A percentile compares a stretch with the other conserved stretches of the same genome.
Evolutionary conservation across 768 basidiomycete species (phyloP).

Genomic region (Paxillus ammoniavirescens): DNA sequence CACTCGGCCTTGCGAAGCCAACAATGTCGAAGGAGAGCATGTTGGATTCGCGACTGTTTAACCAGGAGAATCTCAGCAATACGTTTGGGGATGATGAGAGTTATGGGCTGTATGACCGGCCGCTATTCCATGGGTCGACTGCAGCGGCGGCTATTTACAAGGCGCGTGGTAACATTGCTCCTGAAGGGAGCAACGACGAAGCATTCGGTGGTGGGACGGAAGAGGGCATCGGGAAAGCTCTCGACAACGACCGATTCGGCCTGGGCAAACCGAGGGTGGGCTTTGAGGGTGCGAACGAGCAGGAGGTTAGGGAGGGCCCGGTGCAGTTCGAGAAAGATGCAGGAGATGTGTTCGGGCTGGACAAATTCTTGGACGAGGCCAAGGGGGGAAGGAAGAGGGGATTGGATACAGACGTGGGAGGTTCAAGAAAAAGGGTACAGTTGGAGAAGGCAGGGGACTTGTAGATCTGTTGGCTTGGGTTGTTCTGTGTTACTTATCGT

Average conservation of each 20-base stretch:
- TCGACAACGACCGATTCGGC: constrained; percentile 92
- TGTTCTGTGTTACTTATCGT: background rate
- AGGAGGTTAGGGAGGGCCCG: constrained; percentile 86
- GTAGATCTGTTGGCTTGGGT: constrained; percentile 19
- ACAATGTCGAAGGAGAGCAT: constrained; percentile 95
- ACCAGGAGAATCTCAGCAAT: constrained; percentile 82
- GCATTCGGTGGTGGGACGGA: constrained; percentile 94
- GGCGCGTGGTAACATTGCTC: constrained; percentile 80
- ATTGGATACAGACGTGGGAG: constrained; percentile 70
- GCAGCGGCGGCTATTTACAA: constrained; percentile 99
- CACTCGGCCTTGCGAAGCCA: constrained; percentile 95
- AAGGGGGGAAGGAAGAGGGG: constrained; percentile 93
- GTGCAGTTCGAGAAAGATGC: constrained; percentile 99
- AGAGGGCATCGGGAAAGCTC: constrained; percentile 86
- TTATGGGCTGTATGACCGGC: constrained; percentile 94
- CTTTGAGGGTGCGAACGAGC: constrained; percentile 87
- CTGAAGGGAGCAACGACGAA: constrained; percentile 75
- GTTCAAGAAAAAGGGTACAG: constrained; percentile 68
- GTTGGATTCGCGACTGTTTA: constrained; percentile 96
- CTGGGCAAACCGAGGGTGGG: constrained; percentile 82
- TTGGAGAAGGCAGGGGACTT: constrained; percentile 57
- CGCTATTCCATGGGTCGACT: constrained; percentile 93
- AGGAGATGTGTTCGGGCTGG: constrained; percentile 94
- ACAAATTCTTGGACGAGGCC: constrained; percentile 96
- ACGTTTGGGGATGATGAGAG: constrained; percentile 89